Base-by-base conservation (phyloP, 1,139 yeast species). In the Pichia sp. region DNA sequence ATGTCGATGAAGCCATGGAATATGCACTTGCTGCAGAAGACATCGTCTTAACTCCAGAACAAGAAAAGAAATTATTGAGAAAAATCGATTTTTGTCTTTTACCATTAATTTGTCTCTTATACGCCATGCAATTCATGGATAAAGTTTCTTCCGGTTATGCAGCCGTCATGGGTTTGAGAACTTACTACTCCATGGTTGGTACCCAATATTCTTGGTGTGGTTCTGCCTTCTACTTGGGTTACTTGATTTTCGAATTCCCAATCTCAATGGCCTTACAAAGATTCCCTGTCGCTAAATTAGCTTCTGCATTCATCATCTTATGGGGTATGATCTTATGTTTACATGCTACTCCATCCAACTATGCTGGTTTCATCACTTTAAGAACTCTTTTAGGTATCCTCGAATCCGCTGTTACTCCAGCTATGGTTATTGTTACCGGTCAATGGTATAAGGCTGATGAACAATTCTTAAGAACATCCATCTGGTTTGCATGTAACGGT, bases 51-150 rank as follows among this genome's bases (percentile, higher is more conserved):
- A 40, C 43, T n/a, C 46, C 44, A 7, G 66, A 58, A 28, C 61
- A 62, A 19, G 67, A 70, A 38, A 57, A 64, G 60, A 48, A 65
- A 53, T 48, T 78, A 11, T 62, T 72, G n/a, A 54, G 77, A 46
- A 83, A 81, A 57, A 77, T 79, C 33, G 87, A 83, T 59, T 38
- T 73, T 15, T 73, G 63, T 53, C 60, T 83, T 53, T 65, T 80
- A 54, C 84, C 88, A 0, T 50, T 82, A 34, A 69, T 83, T 71
- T 74, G 82, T 58, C 51, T 76, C 15, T 62, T 81, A 18, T 80
- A 80, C 59, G 73, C 81, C 17, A 67, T 75, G 38, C 89, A 83
- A 62, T 80, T 76, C 51, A 79, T 83, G 81, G 90, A 83, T 62
- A 84, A 84, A 59, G 65, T 73, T 15, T 67, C 86, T 9, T 78